Percentiles rank a stretch among this genome's conserved stretches.
Evolutionary conservation across 192 early-diverging fungal species (phyloP).

Genomic region (Hyaloraphidium curvatum): DNA sequence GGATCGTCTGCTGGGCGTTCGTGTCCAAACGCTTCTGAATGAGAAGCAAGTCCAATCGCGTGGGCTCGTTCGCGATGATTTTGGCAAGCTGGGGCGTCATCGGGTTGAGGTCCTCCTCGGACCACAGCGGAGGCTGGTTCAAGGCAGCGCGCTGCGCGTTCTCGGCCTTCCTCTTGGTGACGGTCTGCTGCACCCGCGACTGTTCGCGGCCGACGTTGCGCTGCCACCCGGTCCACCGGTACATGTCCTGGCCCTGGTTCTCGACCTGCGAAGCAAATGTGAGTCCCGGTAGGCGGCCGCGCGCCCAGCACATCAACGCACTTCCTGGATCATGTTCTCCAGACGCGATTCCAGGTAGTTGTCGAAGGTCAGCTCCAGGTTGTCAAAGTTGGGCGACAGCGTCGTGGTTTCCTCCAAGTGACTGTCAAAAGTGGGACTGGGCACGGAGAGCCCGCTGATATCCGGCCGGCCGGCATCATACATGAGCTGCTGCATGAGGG

Average conservation of each 20-base stretch:
- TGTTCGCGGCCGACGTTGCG: conserved; percentile 75
- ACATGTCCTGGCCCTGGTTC: conserved; percentile 73
- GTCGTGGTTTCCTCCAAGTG: conserved; percentile 21
- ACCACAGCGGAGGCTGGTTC: conserved; percentile 46
- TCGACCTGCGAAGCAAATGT: too few species aligned
- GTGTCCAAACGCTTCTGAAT: conserved; percentile 81
- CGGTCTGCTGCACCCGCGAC: conserved; percentile 42
- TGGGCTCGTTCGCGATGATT: conserved; percentile 60
- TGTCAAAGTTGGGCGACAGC: conserved; percentile 20
- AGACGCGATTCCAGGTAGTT: conserved; percentile 72
- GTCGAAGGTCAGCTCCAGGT: conserved; percentile 67
- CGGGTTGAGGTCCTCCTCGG: conserved; percentile 54
- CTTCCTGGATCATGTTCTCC: conserved; percentile 31
- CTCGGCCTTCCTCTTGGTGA: conserved; percentile 43
- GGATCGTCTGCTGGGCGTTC: conserved; percentile 77
- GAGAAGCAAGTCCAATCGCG: conserved; percentile 74
- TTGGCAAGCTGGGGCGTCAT: conserved; percentile 35
- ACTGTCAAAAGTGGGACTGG: conserved; percentile 40
- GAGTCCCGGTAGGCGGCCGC: too few species aligned
- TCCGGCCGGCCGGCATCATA: conserved; percentile 15
- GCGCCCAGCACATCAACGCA: too few species aligned
- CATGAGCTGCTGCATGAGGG: conserved; percentile 53
- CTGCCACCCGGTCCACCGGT: conserved; percentile 91
- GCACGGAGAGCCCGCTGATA: conserved; percentile 4
- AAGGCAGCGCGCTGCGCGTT: conserved; percentile 42